phyloP scores from a whole-genome alignment of 2,329 filamentous ascomycete genomes.

The Verticillium dahliae region DNA sequence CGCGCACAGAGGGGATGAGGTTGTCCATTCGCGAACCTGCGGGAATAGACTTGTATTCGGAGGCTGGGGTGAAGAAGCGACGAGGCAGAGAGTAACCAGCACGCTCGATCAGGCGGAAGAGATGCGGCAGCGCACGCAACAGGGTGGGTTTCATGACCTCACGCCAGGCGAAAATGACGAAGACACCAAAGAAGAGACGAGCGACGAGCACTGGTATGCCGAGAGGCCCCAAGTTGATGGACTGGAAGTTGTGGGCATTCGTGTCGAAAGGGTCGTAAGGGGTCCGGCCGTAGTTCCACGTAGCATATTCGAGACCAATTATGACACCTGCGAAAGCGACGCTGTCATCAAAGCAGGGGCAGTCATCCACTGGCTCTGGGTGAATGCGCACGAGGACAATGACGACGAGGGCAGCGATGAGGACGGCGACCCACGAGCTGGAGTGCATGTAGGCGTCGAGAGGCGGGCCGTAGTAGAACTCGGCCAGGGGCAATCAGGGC shows the following conservation, averaged over 20 bases:
- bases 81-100: conserved; percentile 75
- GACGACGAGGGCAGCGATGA: conserved; percentile 58
- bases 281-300: conserved; percentile 71
- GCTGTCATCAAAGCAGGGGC: conserved; percentile 94
- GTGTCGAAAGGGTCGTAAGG: conserved; percentile 34
- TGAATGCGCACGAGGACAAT: conserved; percentile 79
- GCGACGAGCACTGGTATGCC: conserved; percentile 57
- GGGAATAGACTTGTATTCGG: conserved; percentile 80
- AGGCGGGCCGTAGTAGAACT: conserved; percentile 52
- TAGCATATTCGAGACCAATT: conserved; percentile 75
- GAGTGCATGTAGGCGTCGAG: conserved; percentile 67
- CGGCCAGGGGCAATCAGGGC: conserved; percentile 51
- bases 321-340: conserved; percentile 88
- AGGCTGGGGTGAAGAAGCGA: conserved; percentile 85
- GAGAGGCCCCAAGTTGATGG: conserved; percentile 60
- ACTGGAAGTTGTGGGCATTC: conserved; percentile 40
- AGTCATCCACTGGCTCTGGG: conserved; percentile 93
- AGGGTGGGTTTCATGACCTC: conserved; percentile 81
- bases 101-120: conserved; percentile 81
- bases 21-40: conserved; percentile 67
- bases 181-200: conserved; percentile 72
- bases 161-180: conserved; percentile 83
- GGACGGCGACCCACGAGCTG: conserved; percentile 57
- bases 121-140: conserved; percentile 69
- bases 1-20: conserved; percentile 81